A percentile compares a stretch with the other conserved stretches of the same genome.
These are phyloP conservation scores for Clavaria fumosa DNA, from an alignment of 768 basidiomycete species.

Conservation along the genomic window DNA sequence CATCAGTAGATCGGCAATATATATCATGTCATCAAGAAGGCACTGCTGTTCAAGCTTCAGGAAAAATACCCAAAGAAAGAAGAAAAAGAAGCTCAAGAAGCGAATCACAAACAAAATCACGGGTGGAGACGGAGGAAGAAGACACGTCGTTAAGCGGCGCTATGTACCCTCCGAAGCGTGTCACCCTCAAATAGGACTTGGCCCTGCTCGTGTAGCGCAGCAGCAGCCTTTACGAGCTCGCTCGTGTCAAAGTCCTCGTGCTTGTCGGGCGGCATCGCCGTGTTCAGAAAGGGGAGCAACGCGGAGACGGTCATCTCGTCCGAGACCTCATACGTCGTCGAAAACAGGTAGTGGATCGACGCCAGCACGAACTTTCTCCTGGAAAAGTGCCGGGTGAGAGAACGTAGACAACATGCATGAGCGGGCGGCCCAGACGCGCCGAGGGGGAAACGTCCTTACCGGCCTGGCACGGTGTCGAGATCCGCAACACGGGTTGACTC, in stretches of 20 bases:
- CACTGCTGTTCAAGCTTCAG: too few species aligned
- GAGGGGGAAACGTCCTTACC: constrained; percentile 41
- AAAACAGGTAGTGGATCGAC: constrained; percentile 50
- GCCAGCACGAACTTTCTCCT: constrained; percentile 46
- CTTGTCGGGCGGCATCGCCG: constrained; percentile 57
- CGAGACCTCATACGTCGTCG: constrained; percentile 45
- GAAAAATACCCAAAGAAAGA: too few species aligned
- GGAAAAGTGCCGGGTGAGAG: constrained; percentile 5
- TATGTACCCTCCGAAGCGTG: too few species aligned
- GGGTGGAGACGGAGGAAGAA: too few species aligned
- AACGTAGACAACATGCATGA: constrained; percentile 1
- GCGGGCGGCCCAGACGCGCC: too few species aligned
- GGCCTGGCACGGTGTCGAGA: constrained; percentile 40
- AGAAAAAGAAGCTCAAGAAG: too few species aligned
- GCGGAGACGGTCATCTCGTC: constrained; percentile 61
- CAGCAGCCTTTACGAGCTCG: constrained; percentile 44
- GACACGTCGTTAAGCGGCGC: too few species aligned
- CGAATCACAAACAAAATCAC: too few species aligned
- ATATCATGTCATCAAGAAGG: too few species aligned
- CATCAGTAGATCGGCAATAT: too few species aligned
- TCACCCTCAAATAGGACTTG: constrained; percentile 39
- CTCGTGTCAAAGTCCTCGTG: constrained; percentile 71
- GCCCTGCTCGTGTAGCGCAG: constrained; percentile 30
- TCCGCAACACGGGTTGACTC: constrained; percentile 48
- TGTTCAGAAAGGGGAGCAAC: constrained; percentile 56